Conservation (phyloP, 164 flowering plant species). For the Dillenia turbinata region DNA sequence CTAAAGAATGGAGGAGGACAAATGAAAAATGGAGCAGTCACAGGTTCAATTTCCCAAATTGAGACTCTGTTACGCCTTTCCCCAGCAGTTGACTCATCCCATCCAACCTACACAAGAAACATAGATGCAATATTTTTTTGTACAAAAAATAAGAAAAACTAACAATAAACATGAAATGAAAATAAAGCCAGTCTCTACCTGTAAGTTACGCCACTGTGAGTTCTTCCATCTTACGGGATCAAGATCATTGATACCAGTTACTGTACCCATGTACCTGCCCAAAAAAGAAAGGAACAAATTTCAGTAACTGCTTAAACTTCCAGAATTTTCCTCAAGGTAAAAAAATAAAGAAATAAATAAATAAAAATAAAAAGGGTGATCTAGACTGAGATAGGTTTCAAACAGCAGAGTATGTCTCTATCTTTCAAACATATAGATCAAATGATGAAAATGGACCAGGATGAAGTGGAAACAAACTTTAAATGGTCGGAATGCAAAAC, state of each 20-base stretch:
- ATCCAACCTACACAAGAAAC: conserved; percentile 63
- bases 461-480: too few species aligned
- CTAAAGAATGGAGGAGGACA: conserved; percentile 93
- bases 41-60: conserved; percentile 99
- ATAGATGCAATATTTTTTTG: not conserved
- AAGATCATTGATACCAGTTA: conserved; percentile 88
- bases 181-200: conserved; percentile 40
- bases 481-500: too few species aligned
- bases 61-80: conserved; percentile 90
- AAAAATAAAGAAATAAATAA: too few species aligned
- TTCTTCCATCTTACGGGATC: conserved; percentile 94
- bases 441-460: too few species aligned
- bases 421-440: too few species aligned
- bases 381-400: too few species aligned
- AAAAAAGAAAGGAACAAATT: too few species aligned
- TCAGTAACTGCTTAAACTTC: too few species aligned
- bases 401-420: too few species aligned
- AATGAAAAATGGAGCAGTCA: conserved; percentile 91
- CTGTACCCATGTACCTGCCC: conserved; percentile 95
- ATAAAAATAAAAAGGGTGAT: too few species aligned
- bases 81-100: conserved; percentile 97
- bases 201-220: conserved; percentile 98
- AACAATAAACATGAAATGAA: not conserved
- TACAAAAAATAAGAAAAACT: not conserved
- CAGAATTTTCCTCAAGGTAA: too few species aligned